phyloP scores from a whole-genome alignment of 2,329 filamentous ascomycete species.

The Diaporthe ampelina region DNA sequence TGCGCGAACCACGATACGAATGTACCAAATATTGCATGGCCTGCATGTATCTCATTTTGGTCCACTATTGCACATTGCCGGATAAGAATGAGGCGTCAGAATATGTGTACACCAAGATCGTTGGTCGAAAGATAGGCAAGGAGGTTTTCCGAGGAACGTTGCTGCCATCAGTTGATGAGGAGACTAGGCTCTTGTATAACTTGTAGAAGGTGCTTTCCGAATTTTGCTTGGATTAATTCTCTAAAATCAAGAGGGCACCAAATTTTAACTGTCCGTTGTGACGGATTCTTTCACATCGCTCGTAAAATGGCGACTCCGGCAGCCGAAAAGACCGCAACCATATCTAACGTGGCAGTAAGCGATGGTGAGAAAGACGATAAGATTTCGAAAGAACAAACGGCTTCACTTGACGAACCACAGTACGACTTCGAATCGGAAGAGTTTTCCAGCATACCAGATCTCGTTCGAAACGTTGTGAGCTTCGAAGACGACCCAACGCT shows the following conservation, averaged over 20 bases:
- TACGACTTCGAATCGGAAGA: slow-evolving; percentile 31
- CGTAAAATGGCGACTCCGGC: background rate
- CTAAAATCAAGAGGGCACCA: background rate
- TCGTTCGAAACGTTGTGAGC: slow-evolving; percentile 44
- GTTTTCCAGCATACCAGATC: slow-evolving; percentile 40
- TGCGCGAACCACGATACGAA: slow-evolving; percentile 22
- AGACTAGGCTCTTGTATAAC: background rate
- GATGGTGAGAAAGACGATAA: slow-evolving; percentile 3
- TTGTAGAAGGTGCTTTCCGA: background rate
- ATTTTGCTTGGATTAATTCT: background rate
- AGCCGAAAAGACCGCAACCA: slow-evolving; percentile 4
- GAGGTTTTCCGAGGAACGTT: background rate
- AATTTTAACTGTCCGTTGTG: background rate
- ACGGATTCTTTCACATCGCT: background rate
- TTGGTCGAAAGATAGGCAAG: slow-evolving; percentile 4
- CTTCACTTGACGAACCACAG: slow-evolving; percentile 25
- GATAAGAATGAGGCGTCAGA: background rate
- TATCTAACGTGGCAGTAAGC: background rate
- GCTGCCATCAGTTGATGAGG: background rate
- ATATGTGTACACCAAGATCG: background rate
- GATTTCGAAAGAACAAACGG: background rate
- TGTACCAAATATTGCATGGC: background rate
- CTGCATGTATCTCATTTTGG: slow-evolving; percentile 2
- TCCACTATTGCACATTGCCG: slow-evolving; percentile 24
- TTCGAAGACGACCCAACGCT: slow-evolving; percentile 43